A percentile compares a stretch with the other conserved stretches of the same genome.
Conservation (phyloP, 352 stramenopile species). For the Phytophthora pluvialis region DNA sequence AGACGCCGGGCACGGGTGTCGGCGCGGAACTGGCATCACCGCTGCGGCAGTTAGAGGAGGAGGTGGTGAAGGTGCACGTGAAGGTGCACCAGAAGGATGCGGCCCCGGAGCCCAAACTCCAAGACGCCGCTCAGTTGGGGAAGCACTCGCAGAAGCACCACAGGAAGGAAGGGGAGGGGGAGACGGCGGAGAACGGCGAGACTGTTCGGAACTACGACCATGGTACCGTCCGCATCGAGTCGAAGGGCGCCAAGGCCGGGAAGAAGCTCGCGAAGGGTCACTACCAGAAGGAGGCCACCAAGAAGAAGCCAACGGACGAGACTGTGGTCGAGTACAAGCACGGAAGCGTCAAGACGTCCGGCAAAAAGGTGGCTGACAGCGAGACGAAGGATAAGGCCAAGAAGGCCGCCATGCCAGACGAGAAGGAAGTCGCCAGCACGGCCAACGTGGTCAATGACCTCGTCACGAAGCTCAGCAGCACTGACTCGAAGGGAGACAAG, state of each 20-base stretch:
- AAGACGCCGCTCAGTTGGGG: conserved; percentile 13
- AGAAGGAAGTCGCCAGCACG: conserved; percentile 37
- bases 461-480: conserved; percentile 61
- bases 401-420: conserved; percentile 14
- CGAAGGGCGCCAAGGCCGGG: conserved; percentile 24
- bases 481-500: conserved; percentile 30
- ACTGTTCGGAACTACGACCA: conserved; percentile 43
- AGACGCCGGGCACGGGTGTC: conserved; percentile 19
- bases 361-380: conserved; percentile 16
- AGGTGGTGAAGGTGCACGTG: conserved; percentile 36
- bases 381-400: conserved; percentile 24
- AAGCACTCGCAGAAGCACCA: conserved; percentile 32
- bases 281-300: conserved; percentile 21
- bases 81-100: conserved; percentile 28
- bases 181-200: conserved; percentile 25
- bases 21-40: conserved; percentile 20
- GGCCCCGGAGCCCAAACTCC: background rate
- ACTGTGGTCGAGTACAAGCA: conserved; percentile 59
- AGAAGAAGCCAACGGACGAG: conserved; percentile 36
- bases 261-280: conserved; percentile 35
- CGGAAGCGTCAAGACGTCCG: conserved; percentile 53
- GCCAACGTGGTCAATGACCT: conserved; percentile 53
- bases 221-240: conserved; percentile 41
- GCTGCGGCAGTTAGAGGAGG: conserved; percentile 30
- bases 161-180: conserved; percentile 16